Evolutionary conservation across 768 basidiomycete species (phyloP).

Genomic region (Termitomyces sp.): DNA sequence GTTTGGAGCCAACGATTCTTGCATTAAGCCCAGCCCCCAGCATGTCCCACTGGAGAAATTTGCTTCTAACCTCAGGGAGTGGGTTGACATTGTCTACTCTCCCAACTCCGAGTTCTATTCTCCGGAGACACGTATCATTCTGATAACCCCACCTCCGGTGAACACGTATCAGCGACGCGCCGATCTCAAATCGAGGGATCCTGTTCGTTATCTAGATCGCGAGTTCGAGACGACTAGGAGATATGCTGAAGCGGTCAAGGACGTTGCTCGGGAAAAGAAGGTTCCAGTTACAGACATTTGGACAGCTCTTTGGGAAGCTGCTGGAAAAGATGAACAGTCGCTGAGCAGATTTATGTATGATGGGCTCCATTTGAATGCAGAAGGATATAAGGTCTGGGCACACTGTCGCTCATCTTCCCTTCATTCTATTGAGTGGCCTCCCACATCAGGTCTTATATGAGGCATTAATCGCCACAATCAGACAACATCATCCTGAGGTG

Average conservation of each 20-base stretch:
- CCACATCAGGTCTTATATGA: conserved; percentile 58
- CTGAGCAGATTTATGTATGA: conserved; percentile 56
- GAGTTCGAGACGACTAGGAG: conserved; percentile 51
- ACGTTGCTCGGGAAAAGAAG: conserved; percentile 46
- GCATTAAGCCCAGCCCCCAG: conserved; percentile 56
- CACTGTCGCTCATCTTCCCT: background rate
- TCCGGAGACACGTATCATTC: conserved; percentile 65
- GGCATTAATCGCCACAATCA: conserved; percentile 51
- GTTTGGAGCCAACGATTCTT: conserved; percentile 90
- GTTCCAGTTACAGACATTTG: conserved; percentile 73
- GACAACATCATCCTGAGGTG: conserved; percentile 57
- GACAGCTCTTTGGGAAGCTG: conserved; percentile 65
- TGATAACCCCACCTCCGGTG: conserved; percentile 84
- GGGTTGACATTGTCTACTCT: conserved; percentile 58
- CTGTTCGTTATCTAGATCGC: conserved; percentile 51
- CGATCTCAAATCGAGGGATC: conserved; percentile 43
- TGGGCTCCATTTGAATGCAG: conserved; percentile 75
- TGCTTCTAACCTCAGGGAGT: conserved; percentile 52
- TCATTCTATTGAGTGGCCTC: background rate
- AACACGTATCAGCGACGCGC: conserved; percentile 53
- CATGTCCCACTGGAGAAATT: conserved; percentile 71
- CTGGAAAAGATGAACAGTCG: conserved; percentile 51
- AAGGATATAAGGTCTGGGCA: conserved; percentile 62
- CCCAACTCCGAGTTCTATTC: conserved; percentile 62
- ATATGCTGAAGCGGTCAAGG: conserved; percentile 69